Evolutionary conservation across 129 eudicot species (phyloP).

Genomic region (Escallonia herrerae): DNA sequence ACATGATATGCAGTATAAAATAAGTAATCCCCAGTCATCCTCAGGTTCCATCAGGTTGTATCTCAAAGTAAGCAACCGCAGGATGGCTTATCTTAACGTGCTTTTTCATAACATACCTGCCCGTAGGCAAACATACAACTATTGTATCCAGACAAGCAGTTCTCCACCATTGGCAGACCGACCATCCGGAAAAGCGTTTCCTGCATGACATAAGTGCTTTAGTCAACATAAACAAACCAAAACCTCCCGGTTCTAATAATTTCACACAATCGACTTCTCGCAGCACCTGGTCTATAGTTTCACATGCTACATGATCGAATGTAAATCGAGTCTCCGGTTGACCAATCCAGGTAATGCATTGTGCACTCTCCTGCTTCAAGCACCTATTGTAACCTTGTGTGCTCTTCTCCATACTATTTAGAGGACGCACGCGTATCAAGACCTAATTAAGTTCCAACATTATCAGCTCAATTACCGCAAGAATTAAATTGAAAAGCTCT

Average conservation of each 20-base stretch:
- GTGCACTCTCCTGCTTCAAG: conserved; percentile 87
- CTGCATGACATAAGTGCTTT: conserved; percentile 33
- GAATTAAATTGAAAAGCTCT: too few species aligned
- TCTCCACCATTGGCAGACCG: conserved; percentile 99
- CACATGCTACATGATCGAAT: conserved; percentile 96
- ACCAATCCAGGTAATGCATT: conserved; percentile 69
- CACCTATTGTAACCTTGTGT: conserved; percentile 69
- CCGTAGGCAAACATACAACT: conserved; percentile 98
- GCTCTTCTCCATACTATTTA: conserved; percentile 63
- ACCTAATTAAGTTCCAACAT: conserved; percentile 40
- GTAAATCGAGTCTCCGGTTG: conserved; percentile 81
- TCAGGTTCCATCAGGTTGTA: too few species aligned
- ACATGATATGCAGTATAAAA: too few species aligned
- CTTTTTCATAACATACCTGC: conserved; percentile 46
- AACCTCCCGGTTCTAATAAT: conserved; percentile 1
- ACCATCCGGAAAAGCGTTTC: conserved; percentile 91
- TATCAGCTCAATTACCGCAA: conserved; percentile 4
- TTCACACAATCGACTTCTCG: not conserved
- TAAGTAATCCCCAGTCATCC: too few species aligned
- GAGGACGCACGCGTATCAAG: conserved; percentile 75
- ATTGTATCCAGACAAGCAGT: conserved; percentile 92
- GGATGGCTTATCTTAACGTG: not conserved
- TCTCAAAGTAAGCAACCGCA: conserved; percentile 1
- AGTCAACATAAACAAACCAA: not conserved
- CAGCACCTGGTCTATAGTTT: conserved; percentile 80